Percentiles rank a stretch among this genome's conserved stretches.
phyloP scores from a whole-genome alignment of 495 filamentous ascomycete species.

The Neurospora discreta region DNA sequence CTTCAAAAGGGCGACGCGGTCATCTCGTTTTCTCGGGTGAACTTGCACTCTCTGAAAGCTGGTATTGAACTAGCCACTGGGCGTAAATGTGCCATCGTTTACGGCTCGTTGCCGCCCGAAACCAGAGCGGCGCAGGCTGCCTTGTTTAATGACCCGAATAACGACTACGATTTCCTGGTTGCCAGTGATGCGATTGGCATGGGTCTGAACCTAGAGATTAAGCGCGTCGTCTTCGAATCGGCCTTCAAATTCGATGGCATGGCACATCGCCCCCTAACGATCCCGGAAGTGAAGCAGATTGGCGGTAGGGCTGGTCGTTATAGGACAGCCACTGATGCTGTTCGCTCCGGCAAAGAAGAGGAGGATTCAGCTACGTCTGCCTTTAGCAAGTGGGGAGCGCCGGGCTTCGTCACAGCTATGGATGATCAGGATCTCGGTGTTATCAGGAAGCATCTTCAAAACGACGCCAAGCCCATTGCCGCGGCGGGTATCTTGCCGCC shows the following conservation, averaged over 20 bases:
- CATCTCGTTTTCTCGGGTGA: conserved; percentile 70
- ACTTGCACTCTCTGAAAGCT: conserved; percentile 68
- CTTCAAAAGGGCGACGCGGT: conserved; percentile 86
- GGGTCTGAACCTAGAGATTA: conserved; percentile 91
- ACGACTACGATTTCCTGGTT: conserved; percentile 87
- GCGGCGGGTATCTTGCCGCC: conserved; percentile 71
- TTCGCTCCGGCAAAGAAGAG: conserved; percentile 4
- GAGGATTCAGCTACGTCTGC: conserved; percentile 28
- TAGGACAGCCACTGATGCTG: conserved; percentile 51
- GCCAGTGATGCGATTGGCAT: conserved; percentile 97
- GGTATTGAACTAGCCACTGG: conserved; percentile 68
- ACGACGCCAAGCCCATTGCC: conserved; percentile 51
- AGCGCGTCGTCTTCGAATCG: conserved; percentile 80
- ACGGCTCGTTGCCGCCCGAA: conserved; percentile 85
- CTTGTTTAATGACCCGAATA: conserved; percentile 88
- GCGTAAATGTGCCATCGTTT: conserved; percentile 78
- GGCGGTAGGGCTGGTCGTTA: conserved; percentile 88
- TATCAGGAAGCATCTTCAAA: conserved; percentile 50
- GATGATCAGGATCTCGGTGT: conserved; percentile 55
- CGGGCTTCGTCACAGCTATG: conserved; percentile 74
- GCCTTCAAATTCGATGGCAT: conserved; percentile 52
- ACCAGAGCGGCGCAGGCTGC: conserved; percentile 81
- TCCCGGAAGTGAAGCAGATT: conserved; percentile 89
- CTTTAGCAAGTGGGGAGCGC: conserved; percentile 16
- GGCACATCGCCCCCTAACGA: conserved; percentile 38